Conservation (phyloP, 1,284 basidiomycete genomes). For the Sanghuangporus weigelae region DNA sequence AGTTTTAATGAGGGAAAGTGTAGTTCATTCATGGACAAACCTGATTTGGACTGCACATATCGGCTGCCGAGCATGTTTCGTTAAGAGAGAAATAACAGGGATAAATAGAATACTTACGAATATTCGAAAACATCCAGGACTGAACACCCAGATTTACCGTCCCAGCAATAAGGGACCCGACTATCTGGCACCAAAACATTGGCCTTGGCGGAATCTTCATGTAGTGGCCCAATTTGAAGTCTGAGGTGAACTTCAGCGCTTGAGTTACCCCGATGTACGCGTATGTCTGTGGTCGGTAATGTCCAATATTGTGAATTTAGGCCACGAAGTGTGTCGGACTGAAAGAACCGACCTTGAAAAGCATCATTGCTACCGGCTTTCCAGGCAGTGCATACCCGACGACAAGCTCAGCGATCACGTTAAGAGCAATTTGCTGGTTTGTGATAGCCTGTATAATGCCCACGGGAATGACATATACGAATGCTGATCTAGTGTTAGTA, state of each 20-base stretch:
- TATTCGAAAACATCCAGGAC: conserved; percentile 61
- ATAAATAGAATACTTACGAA: conserved; percentile 24
- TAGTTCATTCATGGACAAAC: not conserved
- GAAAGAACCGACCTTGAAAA: conserved; percentile 26
- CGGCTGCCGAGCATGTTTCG: not conserved
- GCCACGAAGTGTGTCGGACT: not conserved
- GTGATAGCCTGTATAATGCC: conserved; percentile 67
- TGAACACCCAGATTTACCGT: conserved; percentile 62
- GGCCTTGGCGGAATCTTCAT: conserved; percentile 58
- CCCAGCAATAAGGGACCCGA: conserved; percentile 58
- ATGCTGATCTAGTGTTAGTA: conserved; percentile 31
- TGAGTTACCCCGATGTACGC: conserved; percentile 40
- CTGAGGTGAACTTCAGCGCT: conserved; percentile 49
- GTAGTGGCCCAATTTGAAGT: conserved; percentile 70
- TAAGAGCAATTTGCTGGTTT: conserved; percentile 58
- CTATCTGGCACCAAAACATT: conserved; percentile 58
- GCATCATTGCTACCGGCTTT: conserved; percentile 44
- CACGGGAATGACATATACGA: conserved; percentile 58
- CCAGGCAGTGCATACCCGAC: conserved; percentile 44
- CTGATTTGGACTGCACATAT: conserved; percentile 24
- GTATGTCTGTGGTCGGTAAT: conserved; percentile 31
- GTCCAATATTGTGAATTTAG: not conserved
- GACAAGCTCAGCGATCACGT: conserved; percentile 51
- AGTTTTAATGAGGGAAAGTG: not conserved
- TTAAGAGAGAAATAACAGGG: not conserved